Evolutionary conservation across 139 green algal species (phyloP).

Genomic region (Tetradesmus obliquus): DNA sequence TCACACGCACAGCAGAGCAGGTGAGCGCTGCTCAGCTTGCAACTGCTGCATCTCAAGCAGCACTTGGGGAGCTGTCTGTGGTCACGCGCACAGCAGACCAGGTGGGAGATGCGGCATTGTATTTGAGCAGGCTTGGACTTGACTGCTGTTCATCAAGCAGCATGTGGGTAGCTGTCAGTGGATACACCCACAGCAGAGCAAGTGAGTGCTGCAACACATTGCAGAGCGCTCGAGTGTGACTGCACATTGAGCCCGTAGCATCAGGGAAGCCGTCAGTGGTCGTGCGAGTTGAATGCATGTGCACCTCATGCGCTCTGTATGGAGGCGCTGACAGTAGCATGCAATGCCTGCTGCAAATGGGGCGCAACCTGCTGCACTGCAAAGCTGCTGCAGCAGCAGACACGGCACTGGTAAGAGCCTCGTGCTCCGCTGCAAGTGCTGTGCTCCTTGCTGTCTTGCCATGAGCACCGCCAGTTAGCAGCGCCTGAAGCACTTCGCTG

Average conservation of each 20-base stretch:
- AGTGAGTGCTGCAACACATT: no score
- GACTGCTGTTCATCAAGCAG: no score
- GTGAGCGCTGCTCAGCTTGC: not conserved
- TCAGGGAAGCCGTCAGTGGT: slow-evolving; percentile 79
- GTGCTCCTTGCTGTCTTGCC: no score
- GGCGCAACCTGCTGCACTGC: not conserved
- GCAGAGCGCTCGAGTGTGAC: no score
- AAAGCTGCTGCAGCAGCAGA: not conserved
- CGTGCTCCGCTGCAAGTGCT: no score
- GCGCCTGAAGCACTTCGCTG: not conserved
- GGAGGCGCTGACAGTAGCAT: slow-evolving; percentile 7
- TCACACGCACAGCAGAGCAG: slow-evolving; percentile 81
- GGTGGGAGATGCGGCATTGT: not conserved
- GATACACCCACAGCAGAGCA: no score
- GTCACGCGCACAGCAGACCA: slow-evolving; percentile 82
- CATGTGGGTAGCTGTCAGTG: no score
- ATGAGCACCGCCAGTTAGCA: not conserved
- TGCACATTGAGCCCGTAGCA: no score
- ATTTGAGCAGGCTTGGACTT: no score
- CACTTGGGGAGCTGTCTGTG: slow-evolving; percentile 74
- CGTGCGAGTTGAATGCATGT: no score
- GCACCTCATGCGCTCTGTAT: no score
- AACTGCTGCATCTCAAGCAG: slow-evolving; percentile 79
- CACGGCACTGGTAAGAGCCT: no score
- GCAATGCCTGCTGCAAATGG: not conserved